Base-by-base conservation (phyloP, 495 filamentous ascomycete species). In the Aspergillus ellipticus region DNA sequence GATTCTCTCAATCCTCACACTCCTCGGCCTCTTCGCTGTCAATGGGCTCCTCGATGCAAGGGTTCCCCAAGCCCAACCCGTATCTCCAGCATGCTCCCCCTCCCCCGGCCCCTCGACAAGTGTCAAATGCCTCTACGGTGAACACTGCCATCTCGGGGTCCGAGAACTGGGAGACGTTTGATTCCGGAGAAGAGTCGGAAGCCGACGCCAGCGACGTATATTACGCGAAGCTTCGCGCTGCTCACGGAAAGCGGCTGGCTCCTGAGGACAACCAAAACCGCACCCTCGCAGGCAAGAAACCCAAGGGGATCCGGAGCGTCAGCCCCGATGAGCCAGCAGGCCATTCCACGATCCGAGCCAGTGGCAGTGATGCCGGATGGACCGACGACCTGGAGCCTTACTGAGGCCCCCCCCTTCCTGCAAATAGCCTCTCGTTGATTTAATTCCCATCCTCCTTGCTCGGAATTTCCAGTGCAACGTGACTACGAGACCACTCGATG, bases 131-230 rank as follows among this genome's bases (percentile, higher is more conserved):
- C 8, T 88, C 85, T 3, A 80, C 80, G 15, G 66, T 75, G 26
- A 82, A 79, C 57, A 89, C 87, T 0, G 77, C 73, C 3, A 79
- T 86, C 3, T 87, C 88, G 10, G 89, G 90, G 3, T 93, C 89
- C 0, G 92, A 96, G 71, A 97, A 97, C 68, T 97, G 92, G 92
- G 91, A 97, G 74, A 95, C 90, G 20, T 96, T 91, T 57, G 88
- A 90, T 59, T 87, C 90, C 66, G 82, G 79, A 39, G 86, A 84
- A 3, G 90, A 86, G 51, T 86, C 87, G 0, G 90, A 94, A 59
- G 71, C 70, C 29, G 90, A 92, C 67, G 80, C 82, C 2, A 85
- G 82, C 16, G 88, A 92, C 53, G 77, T 82, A 7, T 92, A 93
- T 67, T 91, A 88, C 63, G 85, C 88, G 55, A 90, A 87, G 65